Evolutionary conservation across 352 stramenopile species (phyloP), one percentile per base, ranked within the genome.

Genomic region (Globisporangium middletonii): DNA sequence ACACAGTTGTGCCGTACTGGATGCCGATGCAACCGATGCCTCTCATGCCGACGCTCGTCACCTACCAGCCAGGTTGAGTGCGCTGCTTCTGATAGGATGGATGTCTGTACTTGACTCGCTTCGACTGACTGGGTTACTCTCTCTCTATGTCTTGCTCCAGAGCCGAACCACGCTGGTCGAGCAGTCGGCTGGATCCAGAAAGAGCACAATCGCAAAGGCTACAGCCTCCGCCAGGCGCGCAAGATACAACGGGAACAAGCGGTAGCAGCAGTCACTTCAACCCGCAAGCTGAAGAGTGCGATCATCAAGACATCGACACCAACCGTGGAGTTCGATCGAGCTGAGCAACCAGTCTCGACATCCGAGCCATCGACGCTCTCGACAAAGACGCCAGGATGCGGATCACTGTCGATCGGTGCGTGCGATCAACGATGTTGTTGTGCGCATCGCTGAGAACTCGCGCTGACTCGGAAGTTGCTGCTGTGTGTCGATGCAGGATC

Each of bases 181-280:
- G 45, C 23, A n/a, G 27, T 30, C 49, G 6, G 33, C 15, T 15
- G 42, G 16, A 12, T 50, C 16, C 63, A 55, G 43, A 91, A 91
- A 59, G 81, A 88, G 57, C 81, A 91, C 60, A 91, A 91, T 50
- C 73, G 81, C 15, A 86, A 83, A 35, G 81, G 81, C 2, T 91
- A 91, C 60, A 65, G 69, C 0, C 68, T 91, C 45, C 81, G 81
- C 8, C 78, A 87, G 46, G 70, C 65, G 1, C 73, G 81, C 42
- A 87, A 72, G 41, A 53, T 79, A 60, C 68, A 73, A 53, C 65
- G 69, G 59, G 68, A 79, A 13, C 50, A 46, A 60, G 45, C 44
- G 19, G 23, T 30, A 45, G 41, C 18, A 19, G 0, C 41, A 45
- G 41, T 16, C 15, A 6, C 4, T 45, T 1, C 13, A 6, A 12